Evolutionary conservation across 306 rosid genomes (phyloP).

Genomic region (Vachellia collinsii): DNA sequence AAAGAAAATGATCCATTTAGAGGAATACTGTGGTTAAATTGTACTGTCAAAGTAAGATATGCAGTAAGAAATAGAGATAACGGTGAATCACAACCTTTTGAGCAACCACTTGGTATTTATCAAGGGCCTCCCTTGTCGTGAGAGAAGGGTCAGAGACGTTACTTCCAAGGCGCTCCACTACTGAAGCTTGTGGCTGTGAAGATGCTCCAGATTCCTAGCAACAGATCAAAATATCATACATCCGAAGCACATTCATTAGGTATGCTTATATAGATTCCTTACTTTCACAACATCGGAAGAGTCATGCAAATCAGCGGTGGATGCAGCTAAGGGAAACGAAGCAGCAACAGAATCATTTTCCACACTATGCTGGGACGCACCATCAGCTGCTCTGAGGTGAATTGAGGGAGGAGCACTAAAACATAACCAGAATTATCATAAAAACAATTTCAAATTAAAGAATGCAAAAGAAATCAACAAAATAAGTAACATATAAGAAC

Average conservation of each 20-base stretch:
- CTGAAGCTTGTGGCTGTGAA: conserved; percentile 63
- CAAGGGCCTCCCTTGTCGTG: conserved; percentile 86
- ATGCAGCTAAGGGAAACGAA: conserved; percentile 71
- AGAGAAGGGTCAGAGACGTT: conserved; percentile 78
- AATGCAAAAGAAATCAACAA: background rate
- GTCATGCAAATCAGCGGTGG: conserved; percentile 80
- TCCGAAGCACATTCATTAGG: background rate
- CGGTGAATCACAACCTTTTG: conserved; percentile 67
- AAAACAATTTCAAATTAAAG: conserved; percentile 25
- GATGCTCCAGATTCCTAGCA: conserved; percentile 84
- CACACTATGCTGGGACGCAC: conserved; percentile 62
- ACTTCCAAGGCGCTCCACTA: conserved; percentile 79
- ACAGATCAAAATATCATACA: conserved; percentile 27
- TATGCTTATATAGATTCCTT: conserved; percentile 24
- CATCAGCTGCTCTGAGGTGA: conserved; percentile 64
- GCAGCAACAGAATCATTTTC: conserved; percentile 71
- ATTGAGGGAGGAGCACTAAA: conserved; percentile 70
- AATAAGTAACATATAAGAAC: conserved; percentile 42
- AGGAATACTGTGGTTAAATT: background rate
- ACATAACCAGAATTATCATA: conserved; percentile 34
- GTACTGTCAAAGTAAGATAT: conserved; percentile 3
- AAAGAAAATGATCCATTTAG: background rate
- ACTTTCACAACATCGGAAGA: conserved; percentile 67
- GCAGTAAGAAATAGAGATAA: conserved; percentile 8
- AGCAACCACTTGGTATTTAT: conserved; percentile 85